Evolutionary conservation across 1,284 basidiomycete species (phyloP), one percentile per base, ranked within the genome.

Genomic region (Anthracocystis panici-leucophaei): DNA sequence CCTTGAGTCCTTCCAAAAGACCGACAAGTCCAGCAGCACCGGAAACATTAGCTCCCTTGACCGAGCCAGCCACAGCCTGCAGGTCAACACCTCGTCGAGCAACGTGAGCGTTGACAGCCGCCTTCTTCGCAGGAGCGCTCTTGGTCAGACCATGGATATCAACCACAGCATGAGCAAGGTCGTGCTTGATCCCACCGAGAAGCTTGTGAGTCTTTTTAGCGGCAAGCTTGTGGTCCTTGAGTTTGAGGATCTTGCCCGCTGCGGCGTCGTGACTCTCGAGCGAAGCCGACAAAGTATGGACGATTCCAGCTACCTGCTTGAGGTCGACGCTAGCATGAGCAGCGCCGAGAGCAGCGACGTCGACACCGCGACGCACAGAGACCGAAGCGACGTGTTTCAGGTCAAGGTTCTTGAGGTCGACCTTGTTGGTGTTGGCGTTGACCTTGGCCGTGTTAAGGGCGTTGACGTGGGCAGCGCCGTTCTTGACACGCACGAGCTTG

Each of bases 261-360:
- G 18, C 27, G 35, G 57, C 29, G 46, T 21, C 53, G 27, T 67
- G 49, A 25, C n/a, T 14, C 45, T 73, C 65, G 40, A 73, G 59
- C 27, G 49, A 45, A 27, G 70, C 64, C 7, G 70, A 63, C 20
- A 73, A 60, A 14, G 55, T 63, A 48, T 73, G 70, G 33, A 73
- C 56, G 40, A 58, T 29, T n/a, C 52, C 31, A 25, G 70, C 70
- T 14, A 65, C 57, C 41, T 57, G 49, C 65, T 67, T 73, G 57
- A 73, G 51, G 38, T 67, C 48, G 21, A 63, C 57, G 7, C 48
- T 49, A 25, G 35, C 56, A 14, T 50, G 45, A 38, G 27, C 56
- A 31, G 46, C 38, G 25, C 46, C 20, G 35, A 42, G 33, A 14
- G 46, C 56, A 3, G 3, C 10, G 8, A 40, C 46, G 45, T 50